Conservation (phyloP, 169 alveolate species). For the Eimeria praecox region DNA sequence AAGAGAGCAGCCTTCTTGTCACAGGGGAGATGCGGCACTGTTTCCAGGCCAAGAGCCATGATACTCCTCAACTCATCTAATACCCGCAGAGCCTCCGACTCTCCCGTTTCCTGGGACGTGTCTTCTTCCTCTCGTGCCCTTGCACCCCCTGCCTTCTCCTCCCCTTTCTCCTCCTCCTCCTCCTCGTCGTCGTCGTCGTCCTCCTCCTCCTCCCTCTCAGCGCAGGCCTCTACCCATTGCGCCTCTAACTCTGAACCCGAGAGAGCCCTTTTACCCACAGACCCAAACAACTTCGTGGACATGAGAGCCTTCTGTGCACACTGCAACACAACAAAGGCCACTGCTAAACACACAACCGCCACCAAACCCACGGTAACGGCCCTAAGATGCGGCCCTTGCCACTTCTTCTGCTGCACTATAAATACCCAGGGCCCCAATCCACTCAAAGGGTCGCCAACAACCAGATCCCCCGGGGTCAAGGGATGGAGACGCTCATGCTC, state of each 20-base stretch:
- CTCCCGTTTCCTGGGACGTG: neutral
- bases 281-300: neutral
- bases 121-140: neutral
- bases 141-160: neutral
- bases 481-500: neutral
- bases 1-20: neutral
- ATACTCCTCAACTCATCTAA: neutral
- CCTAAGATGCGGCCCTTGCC: neutral
- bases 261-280: neutral
- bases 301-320: neutral
- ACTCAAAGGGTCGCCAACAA: neutral
- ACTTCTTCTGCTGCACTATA: neutral
- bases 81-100: neutral
- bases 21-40: neutral
- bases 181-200: neutral
- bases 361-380: neutral
- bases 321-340: neutral
- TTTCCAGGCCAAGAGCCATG: neutral
- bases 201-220: neutral
- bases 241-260: neutral
- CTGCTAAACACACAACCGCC: slow-evolving; percentile 4
- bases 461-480: no score
- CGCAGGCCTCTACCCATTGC: neutral
- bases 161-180: neutral
- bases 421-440: neutral